Evolutionary conservation across 805 yeast genomes (phyloP), one percentile per base, ranked within the genome.

Genomic region (Yamadazyma akitaensis): DNA sequence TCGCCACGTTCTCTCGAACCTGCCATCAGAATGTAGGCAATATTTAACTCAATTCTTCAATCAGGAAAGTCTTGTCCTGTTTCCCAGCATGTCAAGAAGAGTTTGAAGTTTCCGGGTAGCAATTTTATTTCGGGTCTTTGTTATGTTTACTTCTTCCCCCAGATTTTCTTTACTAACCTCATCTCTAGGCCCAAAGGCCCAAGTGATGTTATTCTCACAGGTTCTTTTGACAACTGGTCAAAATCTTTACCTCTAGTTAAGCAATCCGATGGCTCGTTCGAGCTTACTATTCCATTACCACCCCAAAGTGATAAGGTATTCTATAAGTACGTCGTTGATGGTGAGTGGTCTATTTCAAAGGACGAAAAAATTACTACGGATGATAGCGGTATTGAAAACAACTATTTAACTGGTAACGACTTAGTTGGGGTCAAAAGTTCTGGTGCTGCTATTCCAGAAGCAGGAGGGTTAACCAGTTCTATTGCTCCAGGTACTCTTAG

Each of bases 321-420:
- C 18, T 81, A 75, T 68, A 81, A 81, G 67, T 84, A 78, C 59
- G 77, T 85, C 47, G 90, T 84, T 37, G 90, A 84, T 60, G 88
- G 84, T 39, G 76, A 75, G 39, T 85, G 90, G 90, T 59, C 62
- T 19, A 71, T 72, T 19, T 67, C 72, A 16, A 60, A 62, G 1
- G 43, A 54, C 30, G 74, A 75, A 50, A 64, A 64, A 37, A 62
- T 67, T 25, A 75, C 76, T 47, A 68, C 64, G 34, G 85, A 80
- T 55, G 74, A 62, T 10, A 59, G 67, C 33, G 85, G 84, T 19
- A 76, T 66, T 54, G 70, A 67, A 36, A 82, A 81, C 67, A 82
- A 81, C 54, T 70, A 68, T 26, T 62, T 81, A 52, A 65, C 64
- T 35, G 50, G 61, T 5, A 54, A 55, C 8, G 77, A 76, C 46